phyloP scores from a whole-genome alignment of 225 moss, liverwort and hornwort genomes.

The Pseudisothecium myosuroides region DNA sequence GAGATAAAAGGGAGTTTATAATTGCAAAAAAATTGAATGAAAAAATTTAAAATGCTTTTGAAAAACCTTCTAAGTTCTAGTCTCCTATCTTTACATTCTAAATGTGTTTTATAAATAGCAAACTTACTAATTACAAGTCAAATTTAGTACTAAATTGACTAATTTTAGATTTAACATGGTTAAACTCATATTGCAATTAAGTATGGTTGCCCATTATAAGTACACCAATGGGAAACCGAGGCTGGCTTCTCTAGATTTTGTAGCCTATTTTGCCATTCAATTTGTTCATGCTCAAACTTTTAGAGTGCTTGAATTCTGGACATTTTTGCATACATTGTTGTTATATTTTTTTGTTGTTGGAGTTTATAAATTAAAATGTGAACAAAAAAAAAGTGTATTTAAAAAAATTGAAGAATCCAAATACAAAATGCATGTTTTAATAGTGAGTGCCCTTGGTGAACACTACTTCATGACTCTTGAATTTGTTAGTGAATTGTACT shows the following conservation, averaged over 20 bases:
- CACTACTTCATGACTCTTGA: neutral
- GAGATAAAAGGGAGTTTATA: neutral
- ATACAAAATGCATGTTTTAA: neutral
- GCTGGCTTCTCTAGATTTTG: rapidly evolving
- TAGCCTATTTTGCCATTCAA: neutral
- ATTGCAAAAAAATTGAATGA: neutral
- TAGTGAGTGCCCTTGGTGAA: rapidly evolving
- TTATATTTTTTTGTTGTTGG: neutral
- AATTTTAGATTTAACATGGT: neutral
- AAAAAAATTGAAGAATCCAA: neutral
- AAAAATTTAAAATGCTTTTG: too few species aligned
- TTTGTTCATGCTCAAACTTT: too few species aligned
- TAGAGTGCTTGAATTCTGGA: rapidly evolving
- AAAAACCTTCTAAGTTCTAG: neutral
- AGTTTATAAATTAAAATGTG: neutral
- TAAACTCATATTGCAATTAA: neutral
- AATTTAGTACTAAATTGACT: neutral
- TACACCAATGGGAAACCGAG: rapidly evolving
- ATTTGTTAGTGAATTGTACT: neutral
- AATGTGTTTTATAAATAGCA: neutral
- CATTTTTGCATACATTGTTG: rapidly evolving
- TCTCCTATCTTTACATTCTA: neutral
- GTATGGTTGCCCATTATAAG: neutral
- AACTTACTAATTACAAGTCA: neutral
- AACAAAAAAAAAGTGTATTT: neutral